These are phyloP conservation scores for Sporisorium scitamineum DNA, from an alignment of 1,284 basidiomycete species.

Conservation along the genomic window DNA sequence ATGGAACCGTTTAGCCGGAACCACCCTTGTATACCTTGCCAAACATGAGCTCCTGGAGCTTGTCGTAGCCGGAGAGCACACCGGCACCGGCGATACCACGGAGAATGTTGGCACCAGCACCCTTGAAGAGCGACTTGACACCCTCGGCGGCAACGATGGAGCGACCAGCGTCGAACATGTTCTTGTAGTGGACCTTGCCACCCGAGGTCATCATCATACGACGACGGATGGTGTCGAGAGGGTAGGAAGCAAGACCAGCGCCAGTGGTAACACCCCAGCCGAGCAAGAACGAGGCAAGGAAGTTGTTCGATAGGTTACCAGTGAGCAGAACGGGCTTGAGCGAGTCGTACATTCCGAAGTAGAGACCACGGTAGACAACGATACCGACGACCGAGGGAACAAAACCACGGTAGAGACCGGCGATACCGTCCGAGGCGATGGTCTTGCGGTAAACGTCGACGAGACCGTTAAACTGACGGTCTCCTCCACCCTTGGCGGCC, in stretches of 20 bases:
- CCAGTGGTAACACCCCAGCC: slow-evolving; percentile 69
- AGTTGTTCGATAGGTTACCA: slow-evolving; percentile 66
- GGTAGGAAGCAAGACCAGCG: slow-evolving; percentile 70
- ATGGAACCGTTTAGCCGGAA: slow-evolving; percentile 42
- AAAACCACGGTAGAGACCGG: slow-evolving; percentile 70
- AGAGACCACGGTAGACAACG: slow-evolving; percentile 70
- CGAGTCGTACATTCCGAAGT: slow-evolving; percentile 70
- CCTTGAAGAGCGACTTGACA: slow-evolving; percentile 77
- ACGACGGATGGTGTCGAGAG: slow-evolving; percentile 69
- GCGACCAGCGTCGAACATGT: slow-evolving; percentile 76
- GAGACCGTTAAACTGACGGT: slow-evolving; percentile 70
- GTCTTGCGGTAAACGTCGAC: slow-evolving; percentile 70
- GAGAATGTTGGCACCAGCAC: slow-evolving; percentile 94
- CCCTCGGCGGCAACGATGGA: slow-evolving; percentile 89
- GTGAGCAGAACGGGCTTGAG: slow-evolving; percentile 69
- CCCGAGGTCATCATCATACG: slow-evolving; percentile 70
- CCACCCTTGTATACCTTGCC: slow-evolving; percentile 69
- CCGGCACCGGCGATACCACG: slow-evolving; percentile 98
- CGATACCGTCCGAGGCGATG: slow-evolving; percentile 67
- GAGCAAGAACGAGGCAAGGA: slow-evolving; percentile 69
- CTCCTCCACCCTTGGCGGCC: slow-evolving; percentile 68
- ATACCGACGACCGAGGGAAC: slow-evolving; percentile 69
- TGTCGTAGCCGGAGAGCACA: slow-evolving; percentile 87
- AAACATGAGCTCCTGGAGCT: slow-evolving; percentile 78
- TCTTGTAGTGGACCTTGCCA: slow-evolving; percentile 68